Evolutionary conservation across 306 rosid species (phyloP).

Genomic region (Luffa acutangula): DNA sequence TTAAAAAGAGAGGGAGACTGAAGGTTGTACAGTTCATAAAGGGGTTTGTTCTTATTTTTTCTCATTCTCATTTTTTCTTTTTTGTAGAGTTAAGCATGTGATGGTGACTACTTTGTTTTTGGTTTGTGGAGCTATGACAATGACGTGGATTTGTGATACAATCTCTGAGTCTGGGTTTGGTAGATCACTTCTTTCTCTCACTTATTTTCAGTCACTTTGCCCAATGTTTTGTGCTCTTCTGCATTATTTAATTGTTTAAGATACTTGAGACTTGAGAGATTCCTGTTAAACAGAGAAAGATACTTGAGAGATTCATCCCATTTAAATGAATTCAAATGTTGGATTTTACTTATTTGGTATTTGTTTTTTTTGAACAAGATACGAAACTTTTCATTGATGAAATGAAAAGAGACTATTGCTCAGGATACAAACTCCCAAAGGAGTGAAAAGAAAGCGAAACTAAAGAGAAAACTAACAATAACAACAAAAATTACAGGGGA

Average conservation of each 20-base stretch:
- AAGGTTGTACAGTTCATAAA: background rate
- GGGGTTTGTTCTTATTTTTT: constrained; percentile 10
- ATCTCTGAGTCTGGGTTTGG: constrained; percentile 98
- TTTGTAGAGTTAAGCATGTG: constrained; percentile 83
- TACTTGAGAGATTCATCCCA: background rate
- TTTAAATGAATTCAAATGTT: background rate
- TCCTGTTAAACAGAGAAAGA: too few species aligned
- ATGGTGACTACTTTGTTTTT: constrained; percentile 60
- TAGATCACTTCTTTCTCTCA: constrained; percentile 22
- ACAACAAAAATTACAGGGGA: too few species aligned
- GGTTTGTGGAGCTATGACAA: constrained; percentile 96
- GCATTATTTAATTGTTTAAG: background rate
- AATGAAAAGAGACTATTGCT: too few species aligned
- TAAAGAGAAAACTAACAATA: too few species aligned
- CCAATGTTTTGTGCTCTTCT: background rate
- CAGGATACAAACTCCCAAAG: too few species aligned
- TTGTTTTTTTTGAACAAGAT: too few species aligned
- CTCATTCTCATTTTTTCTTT: background rate
- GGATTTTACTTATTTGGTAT: background rate
- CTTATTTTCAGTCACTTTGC: background rate
- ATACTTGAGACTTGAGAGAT: background rate
- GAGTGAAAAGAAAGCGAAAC: too few species aligned
- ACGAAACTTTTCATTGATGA: too few species aligned
- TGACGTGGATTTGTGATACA: constrained; percentile 89
- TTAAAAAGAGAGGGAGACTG: background rate